Conservation (phyloP, 495 filamentous ascomycete species). For the Penicillium cataractarum region DNA sequence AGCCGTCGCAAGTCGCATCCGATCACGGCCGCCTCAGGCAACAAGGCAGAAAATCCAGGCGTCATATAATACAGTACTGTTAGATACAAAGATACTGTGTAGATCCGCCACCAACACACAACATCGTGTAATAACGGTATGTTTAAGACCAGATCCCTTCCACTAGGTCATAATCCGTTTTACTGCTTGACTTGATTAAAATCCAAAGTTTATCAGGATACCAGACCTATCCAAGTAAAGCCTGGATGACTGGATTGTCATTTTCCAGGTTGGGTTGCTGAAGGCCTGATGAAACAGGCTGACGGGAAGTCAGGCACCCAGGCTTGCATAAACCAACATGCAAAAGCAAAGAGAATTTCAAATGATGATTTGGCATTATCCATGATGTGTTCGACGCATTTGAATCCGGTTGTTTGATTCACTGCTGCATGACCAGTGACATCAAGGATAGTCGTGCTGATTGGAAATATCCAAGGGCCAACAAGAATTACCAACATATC, state of each 20-base stretch:
- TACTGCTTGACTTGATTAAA: neutral
- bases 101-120: neutral
- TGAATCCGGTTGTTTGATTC: neutral
- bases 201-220: neutral
- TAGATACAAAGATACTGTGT: neutral
- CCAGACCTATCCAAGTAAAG: neutral
- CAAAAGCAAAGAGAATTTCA: constrained; percentile 9
- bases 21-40: constrained; percentile 14
- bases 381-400: neutral
- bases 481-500: no score
- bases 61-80: neutral
- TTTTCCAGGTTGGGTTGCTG: constrained; percentile 10
- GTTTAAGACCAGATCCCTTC: neutral
- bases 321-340: constrained; percentile 26
- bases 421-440: neutral
- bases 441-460: neutral
- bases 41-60: neutral
- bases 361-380: constrained; percentile 3
- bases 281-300: constrained; percentile 17
- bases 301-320: constrained; percentile 24
- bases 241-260: neutral
- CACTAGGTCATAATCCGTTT: neutral
- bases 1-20: constrained; percentile 16
- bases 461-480: neutral
- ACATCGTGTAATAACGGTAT: constrained; percentile 1